These are phyloP conservation scores for Talinum fruticosum DNA, from an alignment of 148 eudicot species.

Conservation along the genomic window DNA sequence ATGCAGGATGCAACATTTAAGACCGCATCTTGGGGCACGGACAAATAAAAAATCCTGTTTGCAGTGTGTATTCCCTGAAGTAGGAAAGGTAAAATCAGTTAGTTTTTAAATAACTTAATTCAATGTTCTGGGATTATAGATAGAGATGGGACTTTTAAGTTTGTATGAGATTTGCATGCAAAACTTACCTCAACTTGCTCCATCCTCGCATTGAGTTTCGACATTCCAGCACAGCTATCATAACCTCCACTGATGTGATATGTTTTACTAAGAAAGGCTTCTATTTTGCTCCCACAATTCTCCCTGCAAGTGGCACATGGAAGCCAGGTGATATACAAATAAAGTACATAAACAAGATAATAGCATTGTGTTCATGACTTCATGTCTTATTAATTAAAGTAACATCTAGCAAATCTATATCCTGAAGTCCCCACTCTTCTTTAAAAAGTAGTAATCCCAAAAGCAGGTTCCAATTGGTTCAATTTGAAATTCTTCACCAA, in stretches of 20 bases:
- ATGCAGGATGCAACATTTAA: constrained; percentile 36
- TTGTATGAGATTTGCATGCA: neutral
- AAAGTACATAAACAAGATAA: too few relatives aligned
- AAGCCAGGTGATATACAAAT: neutral
- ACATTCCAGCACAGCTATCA: constrained; percentile 35
- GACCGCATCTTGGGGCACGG: constrained; percentile 32
- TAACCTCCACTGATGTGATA: constrained; percentile 30
- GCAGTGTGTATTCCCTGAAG: constrained; percentile 32
- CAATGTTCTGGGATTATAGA: neutral
- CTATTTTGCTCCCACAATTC: constrained; percentile 32
- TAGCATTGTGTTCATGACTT: too few relatives aligned
- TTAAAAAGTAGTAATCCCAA: too few relatives aligned
- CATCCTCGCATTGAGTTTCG: constrained; percentile 32
- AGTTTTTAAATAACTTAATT: constrained; percentile 7
- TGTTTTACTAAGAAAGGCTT: constrained; percentile 28
- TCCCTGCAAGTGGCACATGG: constrained; percentile 20
- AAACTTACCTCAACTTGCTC: constrained; percentile 31
- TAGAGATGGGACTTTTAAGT: neutral
- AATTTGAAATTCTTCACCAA: too few relatives aligned
- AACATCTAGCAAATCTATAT: neutral
- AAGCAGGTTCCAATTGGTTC: too few relatives aligned
- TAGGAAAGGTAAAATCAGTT: constrained; percentile 18
- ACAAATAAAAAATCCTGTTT: constrained; percentile 41
- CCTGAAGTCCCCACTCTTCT: neutral
- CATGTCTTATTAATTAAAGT: neutral